A percentile compares a stretch with the other conserved stretches of the same genome.
These are phyloP conservation scores for Aspergillus carbonarius DNA, from an alignment of 2,329 filamentous ascomycete genomes.

Conservation along the genomic window DNA sequence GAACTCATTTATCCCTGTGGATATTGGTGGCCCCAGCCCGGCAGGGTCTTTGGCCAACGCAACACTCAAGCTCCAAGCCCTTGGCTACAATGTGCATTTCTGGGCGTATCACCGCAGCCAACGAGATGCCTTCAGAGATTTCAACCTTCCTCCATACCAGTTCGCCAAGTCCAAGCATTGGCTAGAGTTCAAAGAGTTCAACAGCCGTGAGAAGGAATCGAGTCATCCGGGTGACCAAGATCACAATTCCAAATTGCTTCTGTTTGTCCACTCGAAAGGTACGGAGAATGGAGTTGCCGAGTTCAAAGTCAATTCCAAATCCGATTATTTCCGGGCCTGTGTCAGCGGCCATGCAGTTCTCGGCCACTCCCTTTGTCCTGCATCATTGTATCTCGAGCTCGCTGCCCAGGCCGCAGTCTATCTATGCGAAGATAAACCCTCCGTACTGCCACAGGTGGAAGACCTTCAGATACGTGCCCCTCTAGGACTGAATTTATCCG, in stretches of 20 bases:
- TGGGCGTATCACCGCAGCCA: background rate
- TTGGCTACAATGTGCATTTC: background rate
- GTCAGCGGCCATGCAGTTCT: slow-evolving; percentile 2
- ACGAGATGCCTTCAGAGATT: background rate
- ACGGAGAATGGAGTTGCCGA: background rate
- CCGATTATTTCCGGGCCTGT: background rate
- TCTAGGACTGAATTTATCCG: background rate
- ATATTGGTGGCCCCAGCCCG: background rate
- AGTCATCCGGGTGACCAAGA: background rate
- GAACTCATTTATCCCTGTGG: background rate
- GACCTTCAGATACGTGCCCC: background rate
- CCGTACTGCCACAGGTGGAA: background rate
- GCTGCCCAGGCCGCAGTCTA: background rate
- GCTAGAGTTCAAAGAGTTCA: background rate
- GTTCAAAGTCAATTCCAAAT: background rate
- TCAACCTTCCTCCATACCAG: background rate
- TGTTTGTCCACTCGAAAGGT: background rate
- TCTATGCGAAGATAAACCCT: background rate
- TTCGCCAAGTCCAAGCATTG: background rate
- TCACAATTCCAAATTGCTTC: background rate
- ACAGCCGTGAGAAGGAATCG: background rate
- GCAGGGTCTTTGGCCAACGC: background rate
- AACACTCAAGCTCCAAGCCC: background rate
- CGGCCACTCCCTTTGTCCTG: background rate
- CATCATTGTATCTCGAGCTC: slow-evolving; percentile 3